These are phyloP conservation scores for Aspergillus fumigatiaffinis DNA, from an alignment of 2,329 filamentous ascomycete species.

Conservation along the genomic window DNA sequence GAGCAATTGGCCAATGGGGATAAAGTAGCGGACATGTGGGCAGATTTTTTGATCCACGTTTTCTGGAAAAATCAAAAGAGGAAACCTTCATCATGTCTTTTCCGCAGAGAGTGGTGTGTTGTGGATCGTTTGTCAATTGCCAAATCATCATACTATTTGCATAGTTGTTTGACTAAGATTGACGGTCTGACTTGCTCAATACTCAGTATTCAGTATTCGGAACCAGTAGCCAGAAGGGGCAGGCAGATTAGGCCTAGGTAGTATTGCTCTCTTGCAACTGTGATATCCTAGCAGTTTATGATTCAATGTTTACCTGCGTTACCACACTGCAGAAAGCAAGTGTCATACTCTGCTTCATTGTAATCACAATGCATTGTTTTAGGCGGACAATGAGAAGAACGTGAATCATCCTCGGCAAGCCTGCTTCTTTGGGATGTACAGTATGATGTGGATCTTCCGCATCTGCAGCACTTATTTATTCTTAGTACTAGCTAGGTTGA, in stretches of 20 bases:
- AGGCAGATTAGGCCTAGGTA: too few species aligned
- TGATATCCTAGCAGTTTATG: too few species aligned
- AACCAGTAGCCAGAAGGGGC: too few species aligned
- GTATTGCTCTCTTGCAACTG: too few species aligned
- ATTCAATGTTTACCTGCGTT: too few species aligned
- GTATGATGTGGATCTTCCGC: conserved; percentile 1
- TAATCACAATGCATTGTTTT: background rate
- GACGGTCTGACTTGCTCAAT: too few species aligned
- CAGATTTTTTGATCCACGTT: background rate
- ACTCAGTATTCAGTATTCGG: too few species aligned
- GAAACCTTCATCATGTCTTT: background rate
- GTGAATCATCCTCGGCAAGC: conserved; percentile 2
- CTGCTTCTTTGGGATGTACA: conserved; percentile 10
- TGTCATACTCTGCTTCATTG: too few species aligned
- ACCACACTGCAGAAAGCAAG: too few species aligned
- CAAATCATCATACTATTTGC: background rate
- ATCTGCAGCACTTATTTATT: background rate
- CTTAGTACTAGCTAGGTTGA: conserved; percentile 6
- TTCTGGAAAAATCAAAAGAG: background rate
- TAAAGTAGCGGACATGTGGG: background rate
- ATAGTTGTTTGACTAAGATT: too few species aligned
- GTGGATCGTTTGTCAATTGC: background rate
- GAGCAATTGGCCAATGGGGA: background rate
- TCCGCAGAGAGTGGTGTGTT: background rate
- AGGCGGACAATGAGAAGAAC: background rate